Base-by-base conservation (phyloP, 225 moss, liverwort and hornwort species). In the Thuidium tamariscinum region DNA sequence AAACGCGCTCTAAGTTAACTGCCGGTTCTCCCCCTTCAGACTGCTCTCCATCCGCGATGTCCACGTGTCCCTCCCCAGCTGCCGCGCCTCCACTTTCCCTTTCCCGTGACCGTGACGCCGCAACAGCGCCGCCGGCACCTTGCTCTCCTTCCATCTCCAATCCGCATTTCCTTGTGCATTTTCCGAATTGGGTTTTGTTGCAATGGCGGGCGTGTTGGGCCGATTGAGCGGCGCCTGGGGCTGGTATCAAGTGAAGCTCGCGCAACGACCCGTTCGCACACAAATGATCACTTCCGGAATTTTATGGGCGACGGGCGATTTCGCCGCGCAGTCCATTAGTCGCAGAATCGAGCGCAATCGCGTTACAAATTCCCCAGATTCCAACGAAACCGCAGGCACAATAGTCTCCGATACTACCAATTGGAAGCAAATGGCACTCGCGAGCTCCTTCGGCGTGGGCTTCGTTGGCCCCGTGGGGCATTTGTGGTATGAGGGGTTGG, bases 401-500 rank as follows among this genome's bases (percentile, higher is more conserved):
- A 7, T 56, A 52, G 65, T 46, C n/a, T 41, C n/a, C 54, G 71
- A 73, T 21, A 39, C 65, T 29, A 89, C 88, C 54, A 90, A 97
- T 60, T 94, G 94, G 91, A 88, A 82, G 82, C 92, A 96, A 59
- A 90, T 93, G 29, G 86, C 84, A 59, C 91, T 91, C 41, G 95
- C 96, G 41, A 96, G 97, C 79, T 89, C 95, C 8, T 99, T 99
- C 65, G 97, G 98, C 27, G 87, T 95, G 9, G 93, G 95, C 15
- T 99, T 96, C 51, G 96, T 97, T 16, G 98, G 97, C 7, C 98
- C 97, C 39, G 91, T 97, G 82, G 97, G 97, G 14, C 97, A 99
- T 71, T 88, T 90, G 30, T 97, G 97, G 97, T 98, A 99, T 80
- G 96, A 97, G 83, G 92, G 90, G 62, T 63, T 99, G 67, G 98